Base-by-base conservation (phyloP, 2,329 filamentous ascomycete species). In the Xylariales sp. region DNA sequence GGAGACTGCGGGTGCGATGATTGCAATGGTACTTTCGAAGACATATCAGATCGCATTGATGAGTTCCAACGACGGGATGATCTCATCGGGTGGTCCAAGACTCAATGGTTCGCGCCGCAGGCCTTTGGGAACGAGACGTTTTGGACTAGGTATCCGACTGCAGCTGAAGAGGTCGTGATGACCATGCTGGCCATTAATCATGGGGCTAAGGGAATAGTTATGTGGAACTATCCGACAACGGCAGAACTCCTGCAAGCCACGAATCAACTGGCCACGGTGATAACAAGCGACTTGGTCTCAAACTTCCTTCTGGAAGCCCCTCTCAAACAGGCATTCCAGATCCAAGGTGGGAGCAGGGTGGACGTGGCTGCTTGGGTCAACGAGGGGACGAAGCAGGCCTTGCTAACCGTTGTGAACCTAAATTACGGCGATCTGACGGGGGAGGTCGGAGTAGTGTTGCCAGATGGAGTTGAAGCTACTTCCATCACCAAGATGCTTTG, bases 1-100 rank as follows among this genome's bases (percentile, higher is more conserved):
- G 73, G 72, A 37, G 68, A 68, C 52, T 74, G 72, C 46, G 73
- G 71, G 7, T 76, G 73, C 48, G 73, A 76, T 42, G 64, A 73
- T 47, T 75, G 72, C 50, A 45, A 61, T 2, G 68, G 66, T 9
- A 48, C 55, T 2, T 59, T 75, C 15, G 53, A 59, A 12, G 72
- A 76, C 48, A 63, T 75, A 19, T 57, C 63, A 1, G 54, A 53
- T 6, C 65, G 71, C 2, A 51, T 73, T 1, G 66, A 74, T 36
- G 50, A 55, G 1, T 64, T 68, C 24, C 51, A 57, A 14, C 47
- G 51, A 5, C 74, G 69, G 42, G 64, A 69, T 43, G 48, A 47
- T 1, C 68, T 68, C 56, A 48, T 72, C 4, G 55, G 58, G 15
- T 48, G 50, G 25, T 49, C 50, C 4, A 75, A 74, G 51, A 59